Evolutionary conservation across 1,139 yeast genomes (phyloP).

Genomic region (Magnusiomyces ingens): DNA sequence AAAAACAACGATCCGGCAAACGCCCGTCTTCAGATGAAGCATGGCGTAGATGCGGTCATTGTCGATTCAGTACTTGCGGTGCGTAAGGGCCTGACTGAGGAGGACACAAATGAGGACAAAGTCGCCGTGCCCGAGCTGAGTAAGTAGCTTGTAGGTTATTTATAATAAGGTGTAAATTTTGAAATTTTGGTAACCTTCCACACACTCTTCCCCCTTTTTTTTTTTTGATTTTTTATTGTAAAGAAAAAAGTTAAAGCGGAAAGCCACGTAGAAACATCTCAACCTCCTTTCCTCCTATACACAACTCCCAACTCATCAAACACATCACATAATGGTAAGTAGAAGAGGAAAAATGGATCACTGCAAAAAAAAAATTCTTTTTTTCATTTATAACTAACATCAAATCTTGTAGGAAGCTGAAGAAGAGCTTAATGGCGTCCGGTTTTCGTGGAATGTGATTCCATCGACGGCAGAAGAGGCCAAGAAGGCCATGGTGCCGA

Average conservation of each 20-base stretch:
- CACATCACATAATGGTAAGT: background rate
- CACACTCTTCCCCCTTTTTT: too few relatives aligned
- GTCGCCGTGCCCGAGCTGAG: too few relatives aligned
- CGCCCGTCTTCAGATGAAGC: conserved; percentile 80
- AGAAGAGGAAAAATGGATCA: conserved; percentile 7
- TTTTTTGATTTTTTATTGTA: too few relatives aligned
- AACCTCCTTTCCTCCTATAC: too few relatives aligned
- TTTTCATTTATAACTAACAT: background rate
- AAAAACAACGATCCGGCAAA: conserved; percentile 80
- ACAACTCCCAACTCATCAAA: too few relatives aligned
- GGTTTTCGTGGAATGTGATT: conserved; percentile 61
- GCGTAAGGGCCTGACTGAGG: conserved; percentile 58
- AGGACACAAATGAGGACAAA: too few relatives aligned
- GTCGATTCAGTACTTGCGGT: conserved; percentile 93
- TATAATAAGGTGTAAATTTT: too few relatives aligned
- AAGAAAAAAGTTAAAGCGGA: too few relatives aligned
- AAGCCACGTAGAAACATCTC: too few relatives aligned
- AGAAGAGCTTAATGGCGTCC: conserved; percentile 63
- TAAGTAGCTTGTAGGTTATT: too few relatives aligned
- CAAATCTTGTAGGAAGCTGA: background rate
- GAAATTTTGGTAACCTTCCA: too few relatives aligned
- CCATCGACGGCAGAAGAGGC: conserved; percentile 58
- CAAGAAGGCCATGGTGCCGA: conserved; percentile 51
- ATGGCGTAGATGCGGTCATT: conserved; percentile 97
- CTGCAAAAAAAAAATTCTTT: background rate